A percentile compares a stretch with the other conserved stretches of the same genome.
Evolutionary conservation across 768 basidiomycete species (phyloP).

Genomic region (Lactarius sp.): DNA sequence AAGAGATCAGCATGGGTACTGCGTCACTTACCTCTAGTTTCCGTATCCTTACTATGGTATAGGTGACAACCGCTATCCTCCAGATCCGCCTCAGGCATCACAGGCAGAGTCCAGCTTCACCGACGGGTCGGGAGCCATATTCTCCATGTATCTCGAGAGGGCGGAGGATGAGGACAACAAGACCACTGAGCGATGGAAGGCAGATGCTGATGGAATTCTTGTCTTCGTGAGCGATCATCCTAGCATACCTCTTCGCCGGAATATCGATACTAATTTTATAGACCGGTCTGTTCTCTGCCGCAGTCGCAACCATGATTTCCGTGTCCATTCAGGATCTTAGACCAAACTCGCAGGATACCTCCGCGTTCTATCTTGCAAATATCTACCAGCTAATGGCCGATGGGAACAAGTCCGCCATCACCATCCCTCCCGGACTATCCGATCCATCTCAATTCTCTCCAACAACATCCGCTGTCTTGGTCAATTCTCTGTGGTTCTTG

Average conservation of each 20-base stretch:
- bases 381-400: conserved; percentile 8
- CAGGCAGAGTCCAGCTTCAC: conserved; percentile 1
- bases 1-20: background rate
- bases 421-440: background rate
- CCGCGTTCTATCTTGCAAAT: conserved; percentile 1
- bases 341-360: conserved; percentile 2
- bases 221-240: conserved; percentile 5
- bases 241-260: background rate
- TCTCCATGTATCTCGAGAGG: conserved; percentile 13
- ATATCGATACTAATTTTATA: background rate
- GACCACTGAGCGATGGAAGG: conserved; percentile 6
- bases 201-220: conserved; percentile 13
- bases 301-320: background rate
- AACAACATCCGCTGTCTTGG: background rate
- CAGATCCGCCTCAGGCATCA: background rate
- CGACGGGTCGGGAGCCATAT: background rate
- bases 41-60: background rate
- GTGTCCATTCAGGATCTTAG: conserved; percentile 8
- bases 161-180: background rate
- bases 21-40: background rate
- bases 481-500: conserved; percentile 14
- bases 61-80: background rate
- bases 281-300: conserved; percentile 11
- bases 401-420: background rate
- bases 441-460: conserved; percentile 6